Percentiles rank a stretch among this genome's conserved stretches.
Evolutionary conservation across 768 basidiomycete species (phyloP).

Genomic region (Suillus hirtellus): DNA sequence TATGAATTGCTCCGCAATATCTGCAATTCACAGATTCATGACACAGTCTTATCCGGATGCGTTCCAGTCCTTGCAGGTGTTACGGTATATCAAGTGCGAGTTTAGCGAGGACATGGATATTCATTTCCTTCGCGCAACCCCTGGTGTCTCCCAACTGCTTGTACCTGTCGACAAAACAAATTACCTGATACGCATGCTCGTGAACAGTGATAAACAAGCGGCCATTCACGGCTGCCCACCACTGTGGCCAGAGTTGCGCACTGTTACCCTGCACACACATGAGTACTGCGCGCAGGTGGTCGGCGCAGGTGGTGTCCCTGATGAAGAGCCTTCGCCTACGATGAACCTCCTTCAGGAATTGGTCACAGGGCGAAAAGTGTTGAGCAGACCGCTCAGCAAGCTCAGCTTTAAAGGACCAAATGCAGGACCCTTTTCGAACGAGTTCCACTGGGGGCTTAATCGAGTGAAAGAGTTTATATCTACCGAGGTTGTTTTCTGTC

Average conservation of each 20-base stretch:
- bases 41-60: slow-evolving; percentile 26
- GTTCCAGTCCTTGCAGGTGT: slow-evolving; percentile 29
- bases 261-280: slow-evolving; percentile 32
- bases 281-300: slow-evolving; percentile 24
- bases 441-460: slow-evolving; percentile 32
- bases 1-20: slow-evolving; percentile 27
- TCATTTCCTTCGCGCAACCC: slow-evolving; percentile 33
- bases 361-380: slow-evolving; percentile 21
- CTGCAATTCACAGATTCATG: slow-evolving; percentile 31
- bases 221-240: slow-evolving; percentile 27
- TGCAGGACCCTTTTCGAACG: slow-evolving; percentile 27
- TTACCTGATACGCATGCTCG: slow-evolving; percentile 31
- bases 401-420: slow-evolving; percentile 33
- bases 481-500: slow-evolving; percentile 24
- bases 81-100: slow-evolving; percentile 33
- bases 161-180: slow-evolving; percentile 32
- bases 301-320: slow-evolving; percentile 22
- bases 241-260: slow-evolving; percentile 30
- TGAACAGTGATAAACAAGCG: slow-evolving; percentile 37
- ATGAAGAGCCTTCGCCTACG: slow-evolving; percentile 32
- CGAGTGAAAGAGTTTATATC: slow-evolving; percentile 28
- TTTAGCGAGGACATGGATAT: slow-evolving; percentile 34
- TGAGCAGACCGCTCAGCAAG: slow-evolving; percentile 23
- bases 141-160: slow-evolving; percentile 32
- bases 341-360: slow-evolving; percentile 32